Percentiles rank a stretch among this genome's conserved stretches.
These are phyloP conservation scores for Iris macrosiphon DNA, from an alignment of 106 monocot genomes.

Conservation along the genomic window DNA sequence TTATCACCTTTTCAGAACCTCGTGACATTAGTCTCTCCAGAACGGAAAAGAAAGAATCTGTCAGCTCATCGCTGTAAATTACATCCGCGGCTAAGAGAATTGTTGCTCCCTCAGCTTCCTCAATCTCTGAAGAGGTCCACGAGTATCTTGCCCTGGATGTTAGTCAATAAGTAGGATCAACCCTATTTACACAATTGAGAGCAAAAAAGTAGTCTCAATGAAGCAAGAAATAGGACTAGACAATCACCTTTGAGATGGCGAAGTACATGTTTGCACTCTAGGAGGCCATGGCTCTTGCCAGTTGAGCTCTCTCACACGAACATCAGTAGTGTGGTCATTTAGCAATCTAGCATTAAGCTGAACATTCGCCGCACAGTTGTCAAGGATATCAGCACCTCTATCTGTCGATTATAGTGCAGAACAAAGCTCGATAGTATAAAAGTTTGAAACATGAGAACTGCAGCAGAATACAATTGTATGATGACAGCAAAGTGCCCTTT, in stretches of 20 bases:
- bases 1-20: constrained; percentile 59
- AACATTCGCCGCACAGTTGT: constrained; percentile 67
- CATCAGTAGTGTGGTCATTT: constrained; percentile 24
- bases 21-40: constrained; percentile 65
- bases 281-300: constrained; percentile 86
- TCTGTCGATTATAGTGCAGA: constrained; percentile 34
- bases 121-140: constrained; percentile 59
- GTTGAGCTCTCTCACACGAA: constrained; percentile 58
- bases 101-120: constrained; percentile 53
- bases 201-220: no score
- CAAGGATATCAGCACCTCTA: constrained; percentile 44
- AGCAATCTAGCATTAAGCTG: constrained; percentile 39
- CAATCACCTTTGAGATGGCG: constrained; percentile 30
- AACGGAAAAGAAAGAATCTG: constrained; percentile 54
- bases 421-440: not conserved
- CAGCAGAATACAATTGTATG: no score
- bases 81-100: constrained; percentile 89
- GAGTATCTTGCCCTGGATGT: constrained; percentile 44
- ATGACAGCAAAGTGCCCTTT: no score
- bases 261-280: constrained; percentile 4
- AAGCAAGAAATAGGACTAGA: no score
- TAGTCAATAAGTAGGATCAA: not conserved
- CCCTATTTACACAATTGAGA: no score
- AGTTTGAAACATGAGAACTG: not conserved
- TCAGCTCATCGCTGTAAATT: constrained; percentile 78